Conservation (phyloP, 805 yeast species). For the Cephaloascus fragrans region DNA sequence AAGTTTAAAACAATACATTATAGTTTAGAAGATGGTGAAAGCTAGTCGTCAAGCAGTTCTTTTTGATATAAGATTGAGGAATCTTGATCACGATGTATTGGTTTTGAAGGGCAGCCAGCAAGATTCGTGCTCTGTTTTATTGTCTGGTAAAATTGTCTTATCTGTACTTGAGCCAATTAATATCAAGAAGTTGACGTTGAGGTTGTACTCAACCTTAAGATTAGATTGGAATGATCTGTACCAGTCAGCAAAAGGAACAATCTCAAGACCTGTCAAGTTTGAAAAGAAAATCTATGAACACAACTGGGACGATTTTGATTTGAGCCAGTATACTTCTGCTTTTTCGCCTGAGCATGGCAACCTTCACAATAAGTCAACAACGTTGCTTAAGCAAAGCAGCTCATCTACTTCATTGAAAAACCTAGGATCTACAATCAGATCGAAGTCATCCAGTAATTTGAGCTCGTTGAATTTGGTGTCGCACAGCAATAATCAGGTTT, state of each 20-base stretch:
- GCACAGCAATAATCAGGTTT: slow-evolving; percentile 20
- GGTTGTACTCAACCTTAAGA: slow-evolving; percentile 57
- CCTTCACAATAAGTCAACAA: background rate
- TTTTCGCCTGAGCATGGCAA: slow-evolving; percentile 1
- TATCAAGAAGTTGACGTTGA: slow-evolving; percentile 53
- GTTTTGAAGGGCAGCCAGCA: slow-evolving; percentile 69
- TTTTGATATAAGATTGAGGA: slow-evolving; percentile 45
- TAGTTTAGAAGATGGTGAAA: too few relatives aligned
- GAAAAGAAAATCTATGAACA: slow-evolving; percentile 66
- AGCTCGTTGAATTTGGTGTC: slow-evolving; percentile 1
- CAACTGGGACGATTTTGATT: slow-evolving; percentile 63
- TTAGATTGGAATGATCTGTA: slow-evolving; percentile 54
- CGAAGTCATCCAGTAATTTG: slow-evolving; percentile 23
- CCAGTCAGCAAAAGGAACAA: slow-evolving; percentile 34
- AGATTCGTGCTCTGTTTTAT: slow-evolving; percentile 67
- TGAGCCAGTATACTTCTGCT: slow-evolving; percentile 26
- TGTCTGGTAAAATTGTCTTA: slow-evolving; percentile 72
- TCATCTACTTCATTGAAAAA: slow-evolving; percentile 34
- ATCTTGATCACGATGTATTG: slow-evolving; percentile 68
- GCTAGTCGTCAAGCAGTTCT: slow-evolving; percentile 1
- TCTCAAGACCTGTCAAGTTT: slow-evolving; percentile 37
- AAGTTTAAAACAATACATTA: too few relatives aligned
- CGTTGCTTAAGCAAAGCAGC: slow-evolving; percentile 15
- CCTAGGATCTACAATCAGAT: slow-evolving; percentile 18
- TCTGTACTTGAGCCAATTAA: slow-evolving; percentile 67